These are phyloP conservation scores for Coemansia sp. DNA, from an alignment of 192 early-diverging fungal species.

Conservation along the genomic window DNA sequence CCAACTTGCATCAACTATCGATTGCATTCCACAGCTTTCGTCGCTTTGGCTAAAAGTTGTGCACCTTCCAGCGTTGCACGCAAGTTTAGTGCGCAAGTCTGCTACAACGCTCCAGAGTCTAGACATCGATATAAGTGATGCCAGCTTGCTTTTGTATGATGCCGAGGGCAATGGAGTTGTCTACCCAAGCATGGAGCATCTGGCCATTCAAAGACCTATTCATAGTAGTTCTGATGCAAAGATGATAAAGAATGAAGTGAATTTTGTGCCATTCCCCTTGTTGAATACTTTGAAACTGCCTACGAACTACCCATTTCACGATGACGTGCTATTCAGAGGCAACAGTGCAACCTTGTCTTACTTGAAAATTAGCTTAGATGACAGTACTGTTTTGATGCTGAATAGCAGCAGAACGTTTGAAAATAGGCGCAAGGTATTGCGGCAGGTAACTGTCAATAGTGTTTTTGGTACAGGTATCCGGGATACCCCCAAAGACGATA, in stretches of 20 bases:
- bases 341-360: not conserved
- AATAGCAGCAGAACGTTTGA: not conserved
- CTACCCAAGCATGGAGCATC: not conserved
- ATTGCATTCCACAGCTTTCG: not conserved
- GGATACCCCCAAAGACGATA: not conserved
- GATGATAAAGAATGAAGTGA: too few species aligned
- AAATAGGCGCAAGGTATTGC: not conserved
- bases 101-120: not conserved
- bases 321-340: slow-evolving; percentile 7
- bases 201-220: not conserved
- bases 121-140: not conserved
- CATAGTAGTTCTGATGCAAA: not conserved
- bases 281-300: not conserved
- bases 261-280: not conserved
- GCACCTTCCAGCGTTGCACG: not conserved
- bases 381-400: not conserved
- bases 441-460: not conserved
- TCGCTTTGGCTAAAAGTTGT: not conserved
- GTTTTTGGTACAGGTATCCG: too few species aligned
- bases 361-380: not conserved
- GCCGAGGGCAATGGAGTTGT: not conserved
- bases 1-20: not conserved
- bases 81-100: not conserved
- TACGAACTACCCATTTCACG: not conserved
- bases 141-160: not conserved